Base-by-base conservation (phyloP, 495 filamentous ascomycete genomes). In the Aspergillus affinis region DNA sequence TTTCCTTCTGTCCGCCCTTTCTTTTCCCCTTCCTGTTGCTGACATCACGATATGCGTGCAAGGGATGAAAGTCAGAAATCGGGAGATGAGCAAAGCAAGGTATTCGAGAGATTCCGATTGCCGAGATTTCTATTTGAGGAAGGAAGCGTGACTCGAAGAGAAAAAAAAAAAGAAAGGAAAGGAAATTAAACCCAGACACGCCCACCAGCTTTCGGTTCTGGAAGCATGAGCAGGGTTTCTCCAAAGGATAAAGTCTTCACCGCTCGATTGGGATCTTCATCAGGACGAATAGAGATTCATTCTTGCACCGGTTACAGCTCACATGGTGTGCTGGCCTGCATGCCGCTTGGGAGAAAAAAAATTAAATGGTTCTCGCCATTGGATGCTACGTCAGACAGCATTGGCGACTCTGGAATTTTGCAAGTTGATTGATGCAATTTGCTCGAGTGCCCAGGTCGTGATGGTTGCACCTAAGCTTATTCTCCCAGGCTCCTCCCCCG, bases 381-480 rank as follows among this genome's bases (percentile, higher is more conserved):
- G 65, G 62, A 55, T 62, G 62, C 60, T 62, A 53, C 59, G 57
- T 58, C 57, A 67, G 51, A 61, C 56, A 60, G 12, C 41, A 62
- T 58, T 55, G 54, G 55, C 20, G 30, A 61, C 53, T 44, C 48
- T 57, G 36, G 54, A 46, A 47, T 13, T 52, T 52, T 48, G 50
- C 59, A 53, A 67, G 61, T 67, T 67, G 41, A 48, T 55, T 56
- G 56, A 56, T 57, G 47, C 54, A 30, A 45, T 60, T 19, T 46
- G 41, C 41, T 62, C 56, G 51, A 58, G 51, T 58, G 48, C 49
- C 46, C 41, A 21, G 54, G 54, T 54, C 59, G 63, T 62, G 61
- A 72, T 69, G 36, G 74, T 75, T 67, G 71, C 72, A 77, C 72
- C 69, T 69, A 63, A 64, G 69, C 72, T 70, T 77, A 66, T 68